These are phyloP conservation scores for Beauveria brongniartii DNA, from an alignment of 2,329 filamentous ascomycete species.

Conservation along the genomic window DNA sequence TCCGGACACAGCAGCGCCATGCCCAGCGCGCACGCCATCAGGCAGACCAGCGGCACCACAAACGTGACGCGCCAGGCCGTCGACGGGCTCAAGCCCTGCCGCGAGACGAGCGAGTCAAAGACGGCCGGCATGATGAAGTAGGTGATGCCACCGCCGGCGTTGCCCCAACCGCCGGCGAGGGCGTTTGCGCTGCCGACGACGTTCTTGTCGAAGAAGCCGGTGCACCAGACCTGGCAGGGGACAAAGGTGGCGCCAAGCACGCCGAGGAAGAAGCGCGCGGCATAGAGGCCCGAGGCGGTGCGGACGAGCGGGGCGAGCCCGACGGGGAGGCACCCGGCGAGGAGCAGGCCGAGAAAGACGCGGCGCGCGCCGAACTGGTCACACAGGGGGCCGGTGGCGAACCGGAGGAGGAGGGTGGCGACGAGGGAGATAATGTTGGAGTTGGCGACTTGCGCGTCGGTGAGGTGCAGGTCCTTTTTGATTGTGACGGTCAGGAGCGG, in stretches of 20 bases:
- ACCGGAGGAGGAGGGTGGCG: slow-evolving; percentile 63
- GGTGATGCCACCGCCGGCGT: slow-evolving; percentile 81
- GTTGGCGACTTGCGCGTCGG: slow-evolving; percentile 65
- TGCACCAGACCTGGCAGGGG: slow-evolving; percentile 87
- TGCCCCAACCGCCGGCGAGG: slow-evolving; percentile 76
- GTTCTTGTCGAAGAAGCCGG: slow-evolving; percentile 88
- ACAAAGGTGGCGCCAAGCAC: slow-evolving; percentile 73
- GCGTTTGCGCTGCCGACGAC: slow-evolving; percentile 85
- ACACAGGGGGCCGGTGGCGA: slow-evolving; percentile 74
- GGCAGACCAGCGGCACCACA: slow-evolving; percentile 72
- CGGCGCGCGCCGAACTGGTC: slow-evolving; percentile 74
- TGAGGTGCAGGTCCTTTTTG: slow-evolving; percentile 67
- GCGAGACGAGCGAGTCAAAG: slow-evolving; percentile 63
- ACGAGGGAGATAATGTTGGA: slow-evolving; percentile 81
- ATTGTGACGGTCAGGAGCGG: slow-evolving; percentile 73
- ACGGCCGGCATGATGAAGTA: slow-evolving; percentile 93
- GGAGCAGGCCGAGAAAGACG: slow-evolving; percentile 71
- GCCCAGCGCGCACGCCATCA: slow-evolving; percentile 55
- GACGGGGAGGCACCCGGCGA: slow-evolving; percentile 71
- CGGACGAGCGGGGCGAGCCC: slow-evolving; percentile 73
- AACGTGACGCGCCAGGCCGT: slow-evolving; percentile 80
- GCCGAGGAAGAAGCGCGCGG: slow-evolving; percentile 71
- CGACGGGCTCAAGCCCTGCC: slow-evolving; percentile 52
- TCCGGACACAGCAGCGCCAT: slow-evolving; percentile 72
- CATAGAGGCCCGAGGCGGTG: slow-evolving; percentile 53